Evolutionary conservation across 1,139 yeast genomes (phyloP), one percentile per base, ranked within the genome.

Genomic region (Pichia sp.): DNA sequence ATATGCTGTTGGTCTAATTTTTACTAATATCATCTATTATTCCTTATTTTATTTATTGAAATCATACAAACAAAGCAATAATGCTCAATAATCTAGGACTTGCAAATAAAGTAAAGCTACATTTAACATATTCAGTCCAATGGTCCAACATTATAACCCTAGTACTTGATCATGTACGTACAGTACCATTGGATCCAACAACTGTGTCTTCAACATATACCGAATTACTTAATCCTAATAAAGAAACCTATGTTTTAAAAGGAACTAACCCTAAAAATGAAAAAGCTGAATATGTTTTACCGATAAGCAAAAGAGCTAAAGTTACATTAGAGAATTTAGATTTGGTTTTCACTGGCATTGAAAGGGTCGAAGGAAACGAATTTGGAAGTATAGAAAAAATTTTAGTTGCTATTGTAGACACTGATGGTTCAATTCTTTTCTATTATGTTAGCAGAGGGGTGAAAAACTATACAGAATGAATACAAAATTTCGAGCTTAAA

Each of bases 341-440:
- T 26, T 23, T 30, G 7, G 41, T 59, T 1, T 62, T 32, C 22
- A 11, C 8, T 11, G 35, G n/a, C 11, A 32, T 62, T 39, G 43
- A 51, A 0, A 52, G 49, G 3, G 41, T 69, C 0, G 56, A 37
- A 39, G 46, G 25, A 20, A 34, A 4, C 35, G 45, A 3, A 2
- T 35, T 35, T 12, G 27, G 37, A 26, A 16, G n/a, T 46, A 75
- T 70, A 0, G 57, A 57, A 24, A 61, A 81, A 41, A 45, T 82
- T 2, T 66, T 80, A 0, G 61, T 80, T 58, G 87, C 77, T 0
- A 65, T 82, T 51, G 69, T 76, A 8, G 78, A 80, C 46, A 70
- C 71, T 44, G 90, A 82, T 59, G 81, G 85, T 0, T 79, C 87
- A 0, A 71, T 83, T 3, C 83, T 81, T 6, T 83, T 80, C 55